A percentile compares a stretch with the other conserved stretches of the same genome.
Conservation (phyloP, 352 stramenopile genomes). For the Peronosclerospora sorghi region DNA sequence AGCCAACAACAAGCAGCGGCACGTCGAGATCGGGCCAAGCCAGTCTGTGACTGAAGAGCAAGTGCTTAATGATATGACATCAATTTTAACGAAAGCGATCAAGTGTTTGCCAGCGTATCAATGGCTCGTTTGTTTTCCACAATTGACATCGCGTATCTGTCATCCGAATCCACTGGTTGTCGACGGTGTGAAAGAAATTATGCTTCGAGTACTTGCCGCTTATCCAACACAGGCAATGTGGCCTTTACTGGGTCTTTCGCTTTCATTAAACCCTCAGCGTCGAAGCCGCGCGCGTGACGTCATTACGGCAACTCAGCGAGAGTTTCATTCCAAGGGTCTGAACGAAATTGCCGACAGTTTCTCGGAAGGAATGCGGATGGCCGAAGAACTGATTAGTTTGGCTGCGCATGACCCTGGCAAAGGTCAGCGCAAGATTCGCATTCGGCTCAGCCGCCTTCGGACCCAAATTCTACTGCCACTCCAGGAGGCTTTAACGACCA, state of each 20-base stretch:
- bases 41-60: constrained; percentile 47
- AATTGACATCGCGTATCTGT: constrained; percentile 94
- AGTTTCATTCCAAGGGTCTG: constrained; percentile 48
- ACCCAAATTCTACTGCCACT: constrained; percentile 72
- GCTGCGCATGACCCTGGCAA: constrained; percentile 81
- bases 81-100: constrained; percentile 46
- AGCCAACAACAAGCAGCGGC: constrained; percentile 48
- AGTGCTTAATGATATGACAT: constrained; percentile 55
- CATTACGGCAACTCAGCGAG: constrained; percentile 45
- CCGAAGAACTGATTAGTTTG: constrained; percentile 90
- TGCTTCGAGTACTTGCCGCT: constrained; percentile 85
- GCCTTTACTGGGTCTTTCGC: constrained; percentile 90
- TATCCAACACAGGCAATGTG: constrained; percentile 97
- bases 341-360: constrained; percentile 78
- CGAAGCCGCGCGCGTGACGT: constrained; percentile 52
- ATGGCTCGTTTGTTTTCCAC: constrained; percentile 96
- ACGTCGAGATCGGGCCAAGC: constrained; percentile 44
- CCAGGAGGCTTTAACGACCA: constrained; percentile 61
- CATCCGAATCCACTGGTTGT: constrained; percentile 83
- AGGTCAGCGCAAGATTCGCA: constrained; percentile 65
- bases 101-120: constrained; percentile 75
- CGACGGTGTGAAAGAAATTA: constrained; percentile 86
- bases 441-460: constrained; percentile 57
- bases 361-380: constrained; percentile 80
- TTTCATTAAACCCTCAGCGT: constrained; percentile 81